A percentile compares a stretch with the other conserved stretches of the same genome.
Conservation (phyloP, 106 monocot species). For the Amphibolis antarctica region DNA sequence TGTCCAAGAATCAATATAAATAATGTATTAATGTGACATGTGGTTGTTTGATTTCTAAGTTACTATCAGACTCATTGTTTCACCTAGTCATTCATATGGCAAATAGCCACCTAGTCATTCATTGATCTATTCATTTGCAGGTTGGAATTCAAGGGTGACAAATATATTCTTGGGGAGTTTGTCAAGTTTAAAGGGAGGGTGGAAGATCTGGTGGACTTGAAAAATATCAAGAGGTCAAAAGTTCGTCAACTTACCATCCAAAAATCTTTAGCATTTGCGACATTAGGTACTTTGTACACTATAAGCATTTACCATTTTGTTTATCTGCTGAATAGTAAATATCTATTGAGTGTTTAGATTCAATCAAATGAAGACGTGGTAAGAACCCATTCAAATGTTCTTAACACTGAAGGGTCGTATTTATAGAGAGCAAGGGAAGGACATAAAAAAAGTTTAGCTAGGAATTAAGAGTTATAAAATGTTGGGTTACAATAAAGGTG, state of each 20-base stretch:
- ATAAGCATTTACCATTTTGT: background rate
- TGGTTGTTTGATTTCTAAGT: too few relatives aligned
- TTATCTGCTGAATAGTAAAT: background rate
- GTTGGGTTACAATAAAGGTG: too few relatives aligned
- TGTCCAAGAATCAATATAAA: background rate
- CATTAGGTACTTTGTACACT: constrained; percentile 32
- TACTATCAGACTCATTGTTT: background rate
- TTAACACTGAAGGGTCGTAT: too few relatives aligned
- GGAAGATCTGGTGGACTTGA: constrained; percentile 53
- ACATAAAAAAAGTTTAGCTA: too few relatives aligned
- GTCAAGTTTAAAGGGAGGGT: constrained; percentile 73
- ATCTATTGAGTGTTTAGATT: background rate
- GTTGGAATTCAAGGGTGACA: constrained; percentile 70
- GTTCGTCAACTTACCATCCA: constrained; percentile 56
- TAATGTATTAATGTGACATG: background rate
- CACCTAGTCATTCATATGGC: background rate
- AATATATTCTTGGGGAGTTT: constrained; percentile 76
- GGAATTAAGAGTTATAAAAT: too few relatives aligned
- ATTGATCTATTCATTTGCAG: constrained; percentile 20
- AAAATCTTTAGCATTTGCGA: constrained; percentile 41
- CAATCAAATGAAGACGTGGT: too few relatives aligned
- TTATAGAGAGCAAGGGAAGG: too few relatives aligned
- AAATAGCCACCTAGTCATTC: background rate
- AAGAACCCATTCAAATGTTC: too few relatives aligned
- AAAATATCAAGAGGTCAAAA: constrained; percentile 75